These are phyloP conservation scores for Tolypocladium album DNA, from an alignment of 2,329 filamentous ascomycete species.

Conservation along the genomic window DNA sequence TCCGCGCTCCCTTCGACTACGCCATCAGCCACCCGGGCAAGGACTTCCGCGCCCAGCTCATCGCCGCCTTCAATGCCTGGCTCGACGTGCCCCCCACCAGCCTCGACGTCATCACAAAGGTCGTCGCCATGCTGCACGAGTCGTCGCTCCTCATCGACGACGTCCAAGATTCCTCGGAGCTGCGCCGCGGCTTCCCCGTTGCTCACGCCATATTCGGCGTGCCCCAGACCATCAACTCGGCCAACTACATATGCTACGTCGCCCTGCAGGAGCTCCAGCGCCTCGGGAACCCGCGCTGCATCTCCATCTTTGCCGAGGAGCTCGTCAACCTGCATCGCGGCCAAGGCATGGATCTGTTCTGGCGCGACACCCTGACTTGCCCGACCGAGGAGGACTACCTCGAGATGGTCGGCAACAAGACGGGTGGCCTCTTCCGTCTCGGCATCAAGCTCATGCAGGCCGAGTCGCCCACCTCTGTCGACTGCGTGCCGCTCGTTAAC, in stretches of 20 bases:
- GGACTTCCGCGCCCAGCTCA: constrained; percentile 71
- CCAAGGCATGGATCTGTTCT: constrained; percentile 86
- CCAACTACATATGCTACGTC: constrained; percentile 81
- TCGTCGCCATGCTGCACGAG: constrained; percentile 79
- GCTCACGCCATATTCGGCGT: constrained; percentile 78
- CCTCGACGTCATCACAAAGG: constrained; percentile 64
- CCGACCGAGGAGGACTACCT: constrained; percentile 82
- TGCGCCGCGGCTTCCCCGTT: constrained; percentile 71
- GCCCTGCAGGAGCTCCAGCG: constrained; percentile 65
- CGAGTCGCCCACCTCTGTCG: constrained; percentile 44
- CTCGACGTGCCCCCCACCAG: constrained; percentile 60
- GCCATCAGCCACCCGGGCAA: constrained; percentile 71
- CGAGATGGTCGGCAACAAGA: constrained; percentile 92
- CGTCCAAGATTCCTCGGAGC: constrained; percentile 69
- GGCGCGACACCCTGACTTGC: constrained; percentile 75
- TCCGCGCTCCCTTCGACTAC: constrained; percentile 73
- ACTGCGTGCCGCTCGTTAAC: constrained; percentile 78
- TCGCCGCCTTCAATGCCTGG: constrained; percentile 73
- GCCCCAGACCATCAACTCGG: constrained; percentile 81
- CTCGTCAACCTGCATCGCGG: constrained; percentile 75
- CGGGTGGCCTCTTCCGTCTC: constrained; percentile 74
- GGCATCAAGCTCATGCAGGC: constrained; percentile 84
- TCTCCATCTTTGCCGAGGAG: constrained; percentile 71
- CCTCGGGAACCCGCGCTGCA: constrained; percentile 55
- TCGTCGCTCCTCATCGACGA: constrained; percentile 78